Evolutionary conservation across 2,329 filamentous ascomycete species (phyloP).

Genomic region (Colletotrichum tabaci): DNA sequence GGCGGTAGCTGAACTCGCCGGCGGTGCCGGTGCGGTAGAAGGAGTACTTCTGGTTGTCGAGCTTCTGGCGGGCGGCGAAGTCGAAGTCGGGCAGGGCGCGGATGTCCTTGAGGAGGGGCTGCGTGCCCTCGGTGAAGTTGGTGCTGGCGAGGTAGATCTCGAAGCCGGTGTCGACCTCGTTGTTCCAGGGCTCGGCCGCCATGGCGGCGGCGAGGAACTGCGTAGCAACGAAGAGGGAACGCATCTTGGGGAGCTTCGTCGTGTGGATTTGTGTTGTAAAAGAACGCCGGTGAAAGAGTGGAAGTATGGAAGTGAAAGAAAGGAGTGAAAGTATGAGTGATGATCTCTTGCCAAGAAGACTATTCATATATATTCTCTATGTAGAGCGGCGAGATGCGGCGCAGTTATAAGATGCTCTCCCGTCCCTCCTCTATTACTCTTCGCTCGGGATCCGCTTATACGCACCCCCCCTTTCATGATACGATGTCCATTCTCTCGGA

Average conservation of each 20-base stretch:
- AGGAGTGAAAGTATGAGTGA: not conserved
- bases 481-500: constrained; percentile 16
- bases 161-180: constrained; percentile 55
- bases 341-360: constrained; percentile 23
- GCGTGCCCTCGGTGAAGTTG: constrained; percentile 52
- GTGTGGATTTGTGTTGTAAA: not conserved
- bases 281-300: constrained; percentile 20
- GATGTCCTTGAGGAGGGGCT: constrained; percentile 58
- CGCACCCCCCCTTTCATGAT: constrained; percentile 21
- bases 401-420: constrained; percentile 13
- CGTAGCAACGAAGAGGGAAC: constrained; percentile 26
- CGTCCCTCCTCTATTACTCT: not conserved
- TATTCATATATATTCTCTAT: too few relatives aligned
- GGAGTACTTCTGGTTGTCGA: constrained; percentile 59
- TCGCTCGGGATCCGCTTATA: not conserved
- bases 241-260: not conserved
- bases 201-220: constrained; percentile 47
- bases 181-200: constrained; percentile 51
- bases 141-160: constrained; percentile 46
- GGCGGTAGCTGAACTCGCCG: constrained; percentile 66
- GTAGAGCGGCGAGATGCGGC: not conserved
- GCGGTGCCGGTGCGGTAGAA: constrained; percentile 66
- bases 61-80: constrained; percentile 60
- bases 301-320: not conserved
- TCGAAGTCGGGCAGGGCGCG: constrained; percentile 65